phyloP scores from a whole-genome alignment of 345 rosid genomes.

The Erysimum cheiranthoides region DNA sequence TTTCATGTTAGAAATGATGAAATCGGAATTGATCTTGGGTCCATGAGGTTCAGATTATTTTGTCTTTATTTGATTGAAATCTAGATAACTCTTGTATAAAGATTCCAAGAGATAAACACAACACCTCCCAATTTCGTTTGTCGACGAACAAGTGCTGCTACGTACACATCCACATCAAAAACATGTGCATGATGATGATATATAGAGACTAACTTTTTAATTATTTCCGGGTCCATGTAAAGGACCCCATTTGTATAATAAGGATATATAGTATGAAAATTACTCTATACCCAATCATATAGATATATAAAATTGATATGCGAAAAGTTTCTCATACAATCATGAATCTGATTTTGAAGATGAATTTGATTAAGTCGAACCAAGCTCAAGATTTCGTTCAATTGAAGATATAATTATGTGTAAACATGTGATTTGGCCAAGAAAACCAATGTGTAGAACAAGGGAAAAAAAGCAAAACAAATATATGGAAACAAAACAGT shows the following conservation, averaged over 20 bases:
- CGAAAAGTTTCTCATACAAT: slow-evolving; percentile 9
- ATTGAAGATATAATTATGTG: not conserved
- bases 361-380: not conserved
- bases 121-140: slow-evolving; percentile 38
- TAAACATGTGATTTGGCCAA: slow-evolving; percentile 9
- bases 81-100: slow-evolving; percentile 33
- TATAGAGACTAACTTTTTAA: slow-evolving; percentile 25
- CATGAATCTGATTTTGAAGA: not conserved
- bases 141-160: slow-evolving; percentile 43
- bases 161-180: slow-evolving; percentile 45
- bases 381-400: not conserved
- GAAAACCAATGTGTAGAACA: not conserved
- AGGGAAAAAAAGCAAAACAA: not conserved
- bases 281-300: not conserved
- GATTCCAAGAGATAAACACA: slow-evolving; percentile 30
- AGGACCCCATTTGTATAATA: not conserved
- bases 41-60: slow-evolving; percentile 31
- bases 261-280: slow-evolving; percentile 10
- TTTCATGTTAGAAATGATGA: slow-evolving; percentile 17
- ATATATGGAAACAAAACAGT: not conserved
- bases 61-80: slow-evolving; percentile 31
- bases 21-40: slow-evolving; percentile 31
- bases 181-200: slow-evolving; percentile 41
- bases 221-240: slow-evolving; percentile 27
- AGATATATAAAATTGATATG: not conserved